Conservation (phyloP, 352 stramenopile species). For the Globisporangium barbulae region DNA sequence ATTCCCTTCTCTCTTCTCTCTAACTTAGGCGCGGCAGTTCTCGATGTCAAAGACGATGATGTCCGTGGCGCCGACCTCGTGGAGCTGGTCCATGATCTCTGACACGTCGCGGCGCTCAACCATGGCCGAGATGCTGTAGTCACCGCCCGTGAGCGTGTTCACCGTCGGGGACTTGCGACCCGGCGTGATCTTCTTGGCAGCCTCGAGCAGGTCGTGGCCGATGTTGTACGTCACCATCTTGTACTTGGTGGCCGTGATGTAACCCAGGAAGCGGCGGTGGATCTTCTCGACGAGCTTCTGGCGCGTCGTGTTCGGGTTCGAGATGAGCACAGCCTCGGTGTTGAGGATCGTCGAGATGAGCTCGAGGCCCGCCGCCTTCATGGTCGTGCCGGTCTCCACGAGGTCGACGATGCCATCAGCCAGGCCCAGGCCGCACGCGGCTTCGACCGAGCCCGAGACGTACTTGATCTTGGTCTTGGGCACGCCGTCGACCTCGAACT, state of each 20-base stretch:
- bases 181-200: conserved; percentile 89
- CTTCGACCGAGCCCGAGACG: conserved; percentile 97
- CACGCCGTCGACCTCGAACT: conserved; percentile 71
- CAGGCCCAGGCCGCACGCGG: conserved; percentile 95
- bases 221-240: conserved; percentile 99
- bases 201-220: conserved; percentile 81
- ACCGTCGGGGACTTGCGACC: conserved; percentile 94
- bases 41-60: conserved; percentile 96
- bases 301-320: conserved; percentile 76
- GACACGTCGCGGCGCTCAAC: conserved; percentile 89
- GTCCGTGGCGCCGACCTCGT: conserved; percentile 94
- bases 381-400: conserved; percentile 98
- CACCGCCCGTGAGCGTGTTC: conserved; percentile 86
- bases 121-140: conserved; percentile 90
- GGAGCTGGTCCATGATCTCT: conserved; percentile 95
- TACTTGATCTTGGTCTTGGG: conserved; percentile 91
- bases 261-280: conserved; percentile 94
- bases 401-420: conserved; percentile 98
- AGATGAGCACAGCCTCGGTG: conserved; percentile 92
- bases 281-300: conserved; percentile 79
- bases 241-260: conserved; percentile 96
- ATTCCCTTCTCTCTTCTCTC: conserved; percentile 9
- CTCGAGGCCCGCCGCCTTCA: conserved; percentile 96
- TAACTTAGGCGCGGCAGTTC: conserved; percentile 88
- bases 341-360: conserved; percentile 93